Evolutionary conservation across 1,284 basidiomycete genomes (phyloP).

Genomic region (Ganoderma multipileum): DNA sequence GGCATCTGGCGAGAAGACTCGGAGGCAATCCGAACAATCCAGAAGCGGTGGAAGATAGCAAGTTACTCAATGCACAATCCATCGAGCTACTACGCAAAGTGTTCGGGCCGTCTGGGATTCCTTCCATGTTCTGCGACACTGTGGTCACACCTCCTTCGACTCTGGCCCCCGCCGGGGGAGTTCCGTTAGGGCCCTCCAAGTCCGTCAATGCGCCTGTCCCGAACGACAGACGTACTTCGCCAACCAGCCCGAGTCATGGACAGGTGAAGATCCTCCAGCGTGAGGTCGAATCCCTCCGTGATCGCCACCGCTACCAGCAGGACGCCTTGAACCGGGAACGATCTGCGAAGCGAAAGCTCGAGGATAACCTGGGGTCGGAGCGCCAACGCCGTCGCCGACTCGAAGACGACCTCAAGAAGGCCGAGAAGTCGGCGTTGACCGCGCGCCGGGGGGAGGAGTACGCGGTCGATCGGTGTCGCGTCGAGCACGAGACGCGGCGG

Average conservation of each 20-base stretch:
- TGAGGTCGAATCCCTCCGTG: constrained; percentile 50
- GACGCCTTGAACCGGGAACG: constrained; percentile 42
- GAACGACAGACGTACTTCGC: neutral
- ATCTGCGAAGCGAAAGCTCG: constrained; percentile 54
- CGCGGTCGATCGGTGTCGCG: constrained; percentile 47
- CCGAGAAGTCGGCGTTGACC: constrained; percentile 43
- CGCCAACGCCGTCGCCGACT: constrained; percentile 51
- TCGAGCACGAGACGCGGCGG: constrained; percentile 48
- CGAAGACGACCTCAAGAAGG: constrained; percentile 46
- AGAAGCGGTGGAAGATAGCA: constrained; percentile 33
- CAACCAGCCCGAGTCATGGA: constrained; percentile 14
- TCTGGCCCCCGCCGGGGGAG: neutral
- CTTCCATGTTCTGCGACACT: neutral
- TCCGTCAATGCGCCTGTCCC: neutral
- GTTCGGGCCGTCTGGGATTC: constrained; percentile 45
- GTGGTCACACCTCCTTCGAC: neutral
- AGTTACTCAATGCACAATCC: constrained; percentile 48
- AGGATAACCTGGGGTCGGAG: constrained; percentile 51
- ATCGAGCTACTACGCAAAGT: constrained; percentile 57
- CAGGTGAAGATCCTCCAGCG: constrained; percentile 42
- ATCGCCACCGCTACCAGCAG: constrained; percentile 41
- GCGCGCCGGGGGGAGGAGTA: constrained; percentile 45
- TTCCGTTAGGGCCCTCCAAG: neutral
- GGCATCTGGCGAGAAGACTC: constrained; percentile 46
- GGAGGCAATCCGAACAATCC: constrained; percentile 14